A percentile compares a stretch with the other conserved stretches of the same genome.
Conservation (phyloP, 192 early-diverging fungal genomes). For the Chytriomyces sp. region DNA sequence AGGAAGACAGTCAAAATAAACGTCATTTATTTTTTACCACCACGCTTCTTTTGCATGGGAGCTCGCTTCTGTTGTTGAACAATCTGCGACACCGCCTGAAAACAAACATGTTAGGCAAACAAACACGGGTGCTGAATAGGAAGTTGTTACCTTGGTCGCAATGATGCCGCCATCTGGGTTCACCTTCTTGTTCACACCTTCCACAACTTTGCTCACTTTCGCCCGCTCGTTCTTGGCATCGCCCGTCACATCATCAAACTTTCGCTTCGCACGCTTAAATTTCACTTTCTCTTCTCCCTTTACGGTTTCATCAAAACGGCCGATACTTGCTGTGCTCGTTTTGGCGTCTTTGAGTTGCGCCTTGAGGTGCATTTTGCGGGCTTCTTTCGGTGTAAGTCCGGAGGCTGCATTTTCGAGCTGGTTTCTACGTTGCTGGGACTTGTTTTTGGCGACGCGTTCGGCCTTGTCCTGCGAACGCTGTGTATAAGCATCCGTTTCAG, state of each 20-base stretch:
- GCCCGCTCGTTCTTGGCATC: slow-evolving; percentile 26
- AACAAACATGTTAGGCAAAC: neutral
- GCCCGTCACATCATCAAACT: slow-evolving; percentile 48
- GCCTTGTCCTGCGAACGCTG: slow-evolving; percentile 82
- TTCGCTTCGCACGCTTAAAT: slow-evolving; percentile 56
- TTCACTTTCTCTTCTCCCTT: slow-evolving; percentile 86
- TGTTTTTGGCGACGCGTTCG: slow-evolving; percentile 86
- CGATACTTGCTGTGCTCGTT: slow-evolving; percentile 85
- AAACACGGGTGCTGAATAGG: neutral
- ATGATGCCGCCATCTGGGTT: slow-evolving; percentile 46
- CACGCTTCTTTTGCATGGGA: neutral
- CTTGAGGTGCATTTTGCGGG: slow-evolving; percentile 76
- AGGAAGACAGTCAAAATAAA: too few species aligned
- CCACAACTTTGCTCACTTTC: slow-evolving; percentile 41
- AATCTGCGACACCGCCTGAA: slow-evolving; percentile 31
- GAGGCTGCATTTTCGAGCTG: slow-evolving; percentile 66
- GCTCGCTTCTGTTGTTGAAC: slow-evolving; percentile 6
- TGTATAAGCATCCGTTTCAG: slow-evolving; percentile 83
- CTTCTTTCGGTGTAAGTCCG: slow-evolving; percentile 55
- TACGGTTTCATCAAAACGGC: slow-evolving; percentile 86
- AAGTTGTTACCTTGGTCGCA: slow-evolving; percentile 41
- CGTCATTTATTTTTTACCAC: too few species aligned
- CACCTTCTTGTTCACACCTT: slow-evolving; percentile 47
- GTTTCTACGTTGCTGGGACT: slow-evolving; percentile 85
- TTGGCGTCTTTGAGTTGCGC: slow-evolving; percentile 76